A percentile compares a stretch with the other conserved stretches of the same genome.
phyloP scores from a whole-genome alignment of 2,329 filamentous ascomycete genomes.

The Talaromyces albobiverticillius region DNA sequence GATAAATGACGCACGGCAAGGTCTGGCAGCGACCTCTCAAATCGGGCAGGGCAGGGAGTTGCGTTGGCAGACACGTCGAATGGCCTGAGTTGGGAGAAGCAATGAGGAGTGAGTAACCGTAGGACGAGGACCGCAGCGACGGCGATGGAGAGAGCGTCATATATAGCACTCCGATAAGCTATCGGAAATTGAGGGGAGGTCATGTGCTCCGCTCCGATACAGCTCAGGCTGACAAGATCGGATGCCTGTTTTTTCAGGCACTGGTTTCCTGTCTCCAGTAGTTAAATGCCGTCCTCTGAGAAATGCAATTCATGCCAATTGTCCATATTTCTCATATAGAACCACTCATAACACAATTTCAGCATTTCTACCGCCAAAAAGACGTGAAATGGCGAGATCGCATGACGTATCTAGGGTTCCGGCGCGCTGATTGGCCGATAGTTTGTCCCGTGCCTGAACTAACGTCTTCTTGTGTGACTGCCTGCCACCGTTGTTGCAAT shows the following conservation, averaged over 20 bases:
- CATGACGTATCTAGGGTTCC: neutral
- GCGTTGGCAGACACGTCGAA: constrained; percentile 2
- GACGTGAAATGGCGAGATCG: neutral
- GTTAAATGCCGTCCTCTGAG: too few species aligned
- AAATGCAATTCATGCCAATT: too few species aligned
- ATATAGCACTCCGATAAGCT: constrained; percentile 7
- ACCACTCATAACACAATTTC: neutral
- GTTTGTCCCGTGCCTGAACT: neutral
- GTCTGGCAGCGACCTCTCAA: neutral
- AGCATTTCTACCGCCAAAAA: neutral
- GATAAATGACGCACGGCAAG: constrained; percentile 9
- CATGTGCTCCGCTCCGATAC: constrained; percentile 10
- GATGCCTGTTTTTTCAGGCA: neutral
- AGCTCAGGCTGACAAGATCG: neutral
- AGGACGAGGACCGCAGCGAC: neutral
- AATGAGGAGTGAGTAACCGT: too few species aligned
- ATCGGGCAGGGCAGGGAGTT: neutral
- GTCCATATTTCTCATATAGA: too few species aligned
- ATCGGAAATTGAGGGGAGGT: constrained; percentile 8
- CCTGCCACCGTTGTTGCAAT: neutral
- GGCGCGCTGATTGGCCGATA: neutral
- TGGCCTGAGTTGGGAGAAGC: neutral
- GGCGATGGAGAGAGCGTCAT: constrained; percentile 3
- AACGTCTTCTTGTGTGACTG: neutral
- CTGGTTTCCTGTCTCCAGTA: neutral